Evolutionary conservation across 768 basidiomycete species (phyloP).

Genomic region (Tulasnella sp.): DNA sequence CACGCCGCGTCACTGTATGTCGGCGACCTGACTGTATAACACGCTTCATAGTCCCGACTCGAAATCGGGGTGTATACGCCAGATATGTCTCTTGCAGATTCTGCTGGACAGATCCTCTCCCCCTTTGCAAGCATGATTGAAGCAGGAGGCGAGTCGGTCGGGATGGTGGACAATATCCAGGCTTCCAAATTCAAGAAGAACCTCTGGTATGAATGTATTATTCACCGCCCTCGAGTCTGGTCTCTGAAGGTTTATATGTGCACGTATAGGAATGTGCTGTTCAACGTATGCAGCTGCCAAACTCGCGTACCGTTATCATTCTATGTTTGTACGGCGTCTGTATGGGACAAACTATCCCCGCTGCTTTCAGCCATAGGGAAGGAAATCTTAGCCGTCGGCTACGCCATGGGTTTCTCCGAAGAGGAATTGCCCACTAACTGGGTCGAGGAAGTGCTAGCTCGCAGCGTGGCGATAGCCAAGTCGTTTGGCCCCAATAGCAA

Average conservation of each 20-base stretch:
- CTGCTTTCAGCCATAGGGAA: not conserved
- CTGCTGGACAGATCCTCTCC: not conserved
- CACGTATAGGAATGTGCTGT: slow-evolving; percentile 34
- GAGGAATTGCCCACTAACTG: not conserved
- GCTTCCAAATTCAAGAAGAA: slow-evolving; percentile 52
- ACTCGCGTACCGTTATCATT: slow-evolving; percentile 35
- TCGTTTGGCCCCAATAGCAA: not conserved
- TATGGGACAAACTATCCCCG: not conserved
- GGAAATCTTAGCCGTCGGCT: not conserved
- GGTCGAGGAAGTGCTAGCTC: not conserved
- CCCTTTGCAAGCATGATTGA: slow-evolving; percentile 33
- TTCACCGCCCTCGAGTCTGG: no score
- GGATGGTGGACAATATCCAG: slow-evolving; percentile 46
- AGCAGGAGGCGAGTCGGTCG: slow-evolving; percentile 39
- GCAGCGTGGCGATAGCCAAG: not conserved
- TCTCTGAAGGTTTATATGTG: no score
- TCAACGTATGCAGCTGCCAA: slow-evolving; percentile 43
- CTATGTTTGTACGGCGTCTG: slow-evolving; percentile 39
- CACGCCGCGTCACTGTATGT: no score
- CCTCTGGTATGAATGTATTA: slow-evolving; percentile 32
- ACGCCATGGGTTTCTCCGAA: not conserved
- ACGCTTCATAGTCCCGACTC: not conserved
- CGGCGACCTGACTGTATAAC: no score
- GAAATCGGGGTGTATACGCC: not conserved
- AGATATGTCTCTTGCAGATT: not conserved